Conservation (phyloP, 306 rosid genomes). For the Vicia villosa region DNA sequence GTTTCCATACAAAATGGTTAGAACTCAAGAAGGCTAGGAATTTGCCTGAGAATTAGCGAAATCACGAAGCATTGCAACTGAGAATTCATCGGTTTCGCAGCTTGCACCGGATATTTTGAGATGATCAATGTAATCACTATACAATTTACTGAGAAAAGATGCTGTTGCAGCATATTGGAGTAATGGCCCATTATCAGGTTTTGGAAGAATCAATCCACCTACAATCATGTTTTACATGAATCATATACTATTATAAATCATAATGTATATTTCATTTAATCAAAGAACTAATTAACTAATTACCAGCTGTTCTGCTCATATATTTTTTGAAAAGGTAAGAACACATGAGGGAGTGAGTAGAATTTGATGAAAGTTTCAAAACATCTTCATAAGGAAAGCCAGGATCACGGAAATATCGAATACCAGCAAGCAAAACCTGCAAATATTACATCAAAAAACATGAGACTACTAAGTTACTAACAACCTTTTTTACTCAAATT, state of each 20-base stretch:
- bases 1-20: not conserved
- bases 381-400: constrained; percentile 61
- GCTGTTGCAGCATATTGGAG: constrained; percentile 82
- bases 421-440: constrained; percentile 69
- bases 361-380: constrained; percentile 50
- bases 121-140: constrained; percentile 73
- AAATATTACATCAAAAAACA: constrained; percentile 15
- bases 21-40: constrained; percentile 5
- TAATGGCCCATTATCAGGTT: constrained; percentile 47
- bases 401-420: constrained; percentile 64
- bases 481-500: not conserved
- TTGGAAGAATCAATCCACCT: constrained; percentile 71
- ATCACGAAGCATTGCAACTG: constrained; percentile 48
- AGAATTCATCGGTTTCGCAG: constrained; percentile 50
- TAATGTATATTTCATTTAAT: not conserved
- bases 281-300: constrained; percentile 41
- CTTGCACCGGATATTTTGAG: constrained; percentile 44
- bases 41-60: constrained; percentile 70
- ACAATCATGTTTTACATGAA: constrained; percentile 25
- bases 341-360: constrained; percentile 61
- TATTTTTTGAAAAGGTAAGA: constrained; percentile 51
- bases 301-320: constrained; percentile 64
- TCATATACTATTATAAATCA: constrained; percentile 18
- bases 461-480: not conserved
- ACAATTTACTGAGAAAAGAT: constrained; percentile 75